A percentile compares a stretch with the other conserved stretches of the same genome.
These are phyloP conservation scores for Xylaria flabelliformis DNA, from an alignment of 495 filamentous ascomycete genomes.

Conservation along the genomic window DNA sequence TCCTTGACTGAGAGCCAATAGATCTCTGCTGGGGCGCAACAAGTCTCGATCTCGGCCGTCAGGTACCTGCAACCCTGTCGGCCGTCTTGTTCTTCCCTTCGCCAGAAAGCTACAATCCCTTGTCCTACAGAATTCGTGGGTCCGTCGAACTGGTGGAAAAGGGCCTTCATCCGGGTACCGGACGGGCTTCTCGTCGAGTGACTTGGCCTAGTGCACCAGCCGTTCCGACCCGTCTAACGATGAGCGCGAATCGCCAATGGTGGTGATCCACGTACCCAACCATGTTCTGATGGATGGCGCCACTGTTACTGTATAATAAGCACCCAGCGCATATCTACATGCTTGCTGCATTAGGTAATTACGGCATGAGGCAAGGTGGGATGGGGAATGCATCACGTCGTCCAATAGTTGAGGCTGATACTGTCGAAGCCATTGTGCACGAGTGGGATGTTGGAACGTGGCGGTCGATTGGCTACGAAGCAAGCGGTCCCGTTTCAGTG, in stretches of 20 bases:
- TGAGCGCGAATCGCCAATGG: conserved; percentile 35
- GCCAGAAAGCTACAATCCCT: neutral
- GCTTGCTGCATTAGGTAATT: conserved; percentile 32
- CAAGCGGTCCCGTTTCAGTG: conserved; percentile 23
- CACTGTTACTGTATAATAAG: conserved; percentile 29
- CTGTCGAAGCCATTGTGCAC: conserved; percentile 3
- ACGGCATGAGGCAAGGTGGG: neutral
- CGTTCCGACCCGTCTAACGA: neutral
- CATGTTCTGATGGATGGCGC: conserved; percentile 29
- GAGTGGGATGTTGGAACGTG: conserved; percentile 10
- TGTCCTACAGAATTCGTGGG: conserved; percentile 13
- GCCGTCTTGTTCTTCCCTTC: neutral
- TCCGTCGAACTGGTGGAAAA: conserved; percentile 12
- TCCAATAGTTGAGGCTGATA: conserved; percentile 16
- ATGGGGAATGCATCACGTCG: neutral
- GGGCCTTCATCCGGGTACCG: neutral
- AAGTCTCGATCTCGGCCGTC: conserved; percentile 29
- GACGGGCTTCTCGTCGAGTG: conserved; percentile 13
- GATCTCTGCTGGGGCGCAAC: conserved; percentile 29
- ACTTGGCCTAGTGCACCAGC: conserved; percentile 17
- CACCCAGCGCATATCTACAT: conserved; percentile 29
- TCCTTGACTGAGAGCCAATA: conserved; percentile 31
- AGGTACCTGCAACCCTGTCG: conserved; percentile 12
- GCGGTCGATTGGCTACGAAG: conserved; percentile 25
- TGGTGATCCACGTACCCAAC: conserved; percentile 34